phyloP scores from a whole-genome alignment of 2,329 filamentous ascomycete genomes.

The Xylariaceae sp. region DNA sequence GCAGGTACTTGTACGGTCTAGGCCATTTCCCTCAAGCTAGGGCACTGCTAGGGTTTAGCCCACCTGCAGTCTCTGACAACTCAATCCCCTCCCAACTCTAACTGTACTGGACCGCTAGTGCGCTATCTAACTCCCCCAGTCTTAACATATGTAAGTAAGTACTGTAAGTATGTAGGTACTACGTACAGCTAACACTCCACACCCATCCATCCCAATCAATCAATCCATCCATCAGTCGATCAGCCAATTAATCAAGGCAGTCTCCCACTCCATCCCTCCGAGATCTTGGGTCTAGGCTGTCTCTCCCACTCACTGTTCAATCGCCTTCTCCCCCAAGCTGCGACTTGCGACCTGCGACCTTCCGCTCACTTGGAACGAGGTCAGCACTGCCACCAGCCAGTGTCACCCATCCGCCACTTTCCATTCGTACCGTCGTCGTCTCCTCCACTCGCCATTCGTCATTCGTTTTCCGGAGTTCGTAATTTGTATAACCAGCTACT shows the following conservation, averaged over 20 bases:
- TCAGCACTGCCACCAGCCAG: constrained; percentile 29
- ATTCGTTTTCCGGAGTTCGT: constrained; percentile 35
- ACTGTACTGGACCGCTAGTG: too few relatives aligned
- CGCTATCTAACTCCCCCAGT: too few relatives aligned
- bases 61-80: background rate
- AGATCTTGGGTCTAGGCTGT: too few relatives aligned
- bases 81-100: too few relatives aligned
- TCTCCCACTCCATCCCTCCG: background rate
- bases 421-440: constrained; percentile 14
- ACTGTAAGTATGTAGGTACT: too few relatives aligned
- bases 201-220: background rate
- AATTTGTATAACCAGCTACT: background rate
- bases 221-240: background rate
- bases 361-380: constrained; percentile 19
- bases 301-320: too few relatives aligned
- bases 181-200: too few relatives aligned
- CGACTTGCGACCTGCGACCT: constrained; percentile 19
- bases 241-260: too few relatives aligned
- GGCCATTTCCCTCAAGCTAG: background rate
- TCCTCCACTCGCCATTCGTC: constrained; percentile 28
- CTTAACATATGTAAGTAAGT: too few relatives aligned
- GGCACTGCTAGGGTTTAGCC: too few relatives aligned
- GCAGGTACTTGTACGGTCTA: background rate
- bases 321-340: too few relatives aligned
- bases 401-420: constrained; percentile 19